phyloP scores from a whole-genome alignment of 257 asterid genomes.

The Gynochthodes officinalis region DNA sequence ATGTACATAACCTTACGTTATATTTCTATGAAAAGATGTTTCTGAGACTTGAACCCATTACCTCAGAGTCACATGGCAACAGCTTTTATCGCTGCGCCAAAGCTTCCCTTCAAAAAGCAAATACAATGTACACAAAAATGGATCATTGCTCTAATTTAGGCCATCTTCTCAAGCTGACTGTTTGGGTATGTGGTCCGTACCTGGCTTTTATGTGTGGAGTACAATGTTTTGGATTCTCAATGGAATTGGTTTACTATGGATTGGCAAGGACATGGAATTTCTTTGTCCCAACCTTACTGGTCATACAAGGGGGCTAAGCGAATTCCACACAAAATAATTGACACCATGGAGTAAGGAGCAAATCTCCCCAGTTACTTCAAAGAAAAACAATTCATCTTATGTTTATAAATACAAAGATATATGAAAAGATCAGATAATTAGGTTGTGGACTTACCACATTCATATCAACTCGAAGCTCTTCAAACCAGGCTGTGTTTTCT shows the following conservation, averaged over 20 bases:
- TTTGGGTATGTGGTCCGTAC: not conserved
- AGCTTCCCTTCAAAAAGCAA: no score
- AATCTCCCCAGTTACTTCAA: not conserved
- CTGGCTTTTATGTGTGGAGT: not conserved
- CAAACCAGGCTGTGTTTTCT: constrained; percentile 96
- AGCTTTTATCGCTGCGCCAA: no score
- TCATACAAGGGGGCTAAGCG: not conserved
- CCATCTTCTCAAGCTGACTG: no score
- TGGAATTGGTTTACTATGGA: no score
- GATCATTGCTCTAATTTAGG: not conserved
- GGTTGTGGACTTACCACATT: constrained; percentile 54
- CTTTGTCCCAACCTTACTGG: no score
- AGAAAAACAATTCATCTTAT: not conserved
- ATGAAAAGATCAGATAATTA: not conserved
- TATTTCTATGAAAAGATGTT: no score
- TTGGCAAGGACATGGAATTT: no score
- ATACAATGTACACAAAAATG: not conserved
- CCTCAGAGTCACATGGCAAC: no score
- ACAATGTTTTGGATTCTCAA: not conserved
- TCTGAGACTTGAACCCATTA: no score
- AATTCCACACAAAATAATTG: not conserved
- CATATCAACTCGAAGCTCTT: constrained; percentile 98
- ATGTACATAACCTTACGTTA: no score
- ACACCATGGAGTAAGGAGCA: not conserved
- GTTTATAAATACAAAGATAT: not conserved